Evolutionary conservation across 75 land plant species (phyloP).

Genomic region (Isoetes taiwanensis): DNA sequence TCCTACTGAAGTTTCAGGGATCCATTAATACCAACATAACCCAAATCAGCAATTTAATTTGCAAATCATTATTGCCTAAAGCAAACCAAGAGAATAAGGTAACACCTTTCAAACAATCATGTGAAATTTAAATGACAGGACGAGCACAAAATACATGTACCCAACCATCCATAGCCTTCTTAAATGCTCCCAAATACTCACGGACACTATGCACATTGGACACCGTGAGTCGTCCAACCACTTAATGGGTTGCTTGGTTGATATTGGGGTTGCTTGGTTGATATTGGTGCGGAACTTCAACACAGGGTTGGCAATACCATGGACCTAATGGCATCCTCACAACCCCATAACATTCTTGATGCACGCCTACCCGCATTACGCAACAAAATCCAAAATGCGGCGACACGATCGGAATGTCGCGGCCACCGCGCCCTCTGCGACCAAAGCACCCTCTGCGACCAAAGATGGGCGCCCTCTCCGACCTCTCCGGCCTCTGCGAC

Average conservation of each 20-base stretch:
- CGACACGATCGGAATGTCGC: no score
- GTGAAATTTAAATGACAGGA: no score
- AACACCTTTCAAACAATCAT: no score
- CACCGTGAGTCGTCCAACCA: conserved; percentile 26
- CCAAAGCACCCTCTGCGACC: no score
- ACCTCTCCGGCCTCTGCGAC: no score
- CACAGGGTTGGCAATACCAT: conserved; percentile 88
- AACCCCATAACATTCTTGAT: conserved; percentile 70
- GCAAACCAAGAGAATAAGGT: background rate
- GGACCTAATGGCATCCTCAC: conserved; percentile 29
- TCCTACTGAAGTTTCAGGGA: conserved; percentile 48
- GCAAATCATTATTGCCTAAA: no score
- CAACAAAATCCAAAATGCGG: no score
- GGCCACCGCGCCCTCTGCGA: no score
- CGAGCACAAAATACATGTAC: conserved; percentile 93
- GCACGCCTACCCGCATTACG: conserved; percentile 82
- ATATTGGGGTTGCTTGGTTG: no score
- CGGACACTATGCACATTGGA: conserved; percentile 74
- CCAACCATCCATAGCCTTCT: conserved; percentile 68
- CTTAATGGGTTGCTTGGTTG: conserved; percentile 20
- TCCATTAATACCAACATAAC: no score
- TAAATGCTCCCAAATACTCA: conserved; percentile 65
- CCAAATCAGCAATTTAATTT: no score
- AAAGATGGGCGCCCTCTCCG: no score
- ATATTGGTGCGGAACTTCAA: conserved; percentile 29